Evolutionary conservation across 225 moss, liverwort and hornwort species (phyloP), one percentile per base, ranked within the genome.

Genomic region (Neckera pumila): DNA sequence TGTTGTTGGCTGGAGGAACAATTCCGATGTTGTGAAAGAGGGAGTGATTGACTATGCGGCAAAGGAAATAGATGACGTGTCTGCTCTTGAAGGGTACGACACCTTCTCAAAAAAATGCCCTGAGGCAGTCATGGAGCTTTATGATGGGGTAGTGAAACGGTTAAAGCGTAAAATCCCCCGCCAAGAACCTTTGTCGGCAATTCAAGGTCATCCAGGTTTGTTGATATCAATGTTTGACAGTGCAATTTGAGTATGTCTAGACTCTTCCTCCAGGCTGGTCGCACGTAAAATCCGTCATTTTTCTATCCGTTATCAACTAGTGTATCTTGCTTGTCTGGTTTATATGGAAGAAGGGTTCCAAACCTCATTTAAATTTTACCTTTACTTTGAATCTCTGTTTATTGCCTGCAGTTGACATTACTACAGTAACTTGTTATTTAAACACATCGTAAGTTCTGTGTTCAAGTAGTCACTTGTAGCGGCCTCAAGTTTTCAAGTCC

Each of bases 1-100:
- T 87, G 94, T 94, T 87, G 94, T 94, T 86, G 94, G 94, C 85
- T 94, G 94, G 94, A 94, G 93, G 89, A 93, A 94, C 73, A 94
- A 93, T 74, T 94, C 94, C 86, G 92, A 91, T 81, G 84, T 93
- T 78, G 92, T 94, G 90, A 94, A 94, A 93, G 93, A 87, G 86
- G 94, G 94, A 87, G 93, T 94, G 43, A 94, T 94, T 90, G 92
- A 93, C 62, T 94, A 94, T 89, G 93, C 93, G 84, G 91, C 93
- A 58, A 88, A 90, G 85, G 93, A 94, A 92, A 90, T 94, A 82
- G 93, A 94, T 91, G 94, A 94, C 87, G 93, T 94, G 87, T 94
- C 94, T 82, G 93, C 93, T 86, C 92, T 94, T 79, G 94, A 94
- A 92, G 94, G 94, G 80, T 94, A 94, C 82, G 93, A 94, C 85